phyloP scores from a whole-genome alignment of 805 yeast genomes.

The Sugiyamaella smithiae region DNA sequence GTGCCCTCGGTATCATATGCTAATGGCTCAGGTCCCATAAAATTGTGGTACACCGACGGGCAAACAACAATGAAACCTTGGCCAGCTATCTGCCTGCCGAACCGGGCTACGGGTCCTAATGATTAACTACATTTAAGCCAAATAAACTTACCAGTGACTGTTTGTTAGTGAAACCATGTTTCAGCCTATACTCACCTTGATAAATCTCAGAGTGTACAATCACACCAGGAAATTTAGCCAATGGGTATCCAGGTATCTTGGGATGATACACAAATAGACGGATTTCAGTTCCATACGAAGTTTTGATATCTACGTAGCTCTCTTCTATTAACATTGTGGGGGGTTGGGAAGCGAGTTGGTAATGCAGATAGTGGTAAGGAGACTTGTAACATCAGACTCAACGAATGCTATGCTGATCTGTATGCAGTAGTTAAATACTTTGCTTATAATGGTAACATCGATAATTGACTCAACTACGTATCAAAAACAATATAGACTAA shows the following conservation, averaged over 20 bases:
- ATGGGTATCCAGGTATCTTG: constrained; percentile 66
- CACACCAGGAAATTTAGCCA: constrained; percentile 78
- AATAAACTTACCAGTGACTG: constrained; percentile 6
- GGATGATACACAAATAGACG: constrained; percentile 68
- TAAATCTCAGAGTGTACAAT: constrained; percentile 76
- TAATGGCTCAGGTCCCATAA: constrained; percentile 58
- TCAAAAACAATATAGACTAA: too few species aligned
- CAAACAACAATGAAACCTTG: constrained; percentile 78
- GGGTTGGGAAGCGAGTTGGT: too few species aligned
- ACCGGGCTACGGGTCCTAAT: constrained; percentile 74
- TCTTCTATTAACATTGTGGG: constrained; percentile 65
- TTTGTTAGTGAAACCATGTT: not conserved
- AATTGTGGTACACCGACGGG: constrained; percentile 77
- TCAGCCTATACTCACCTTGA: constrained; percentile 43
- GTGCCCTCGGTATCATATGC: constrained; percentile 72
- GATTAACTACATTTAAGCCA: not conserved
- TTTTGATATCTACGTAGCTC: constrained; percentile 57
- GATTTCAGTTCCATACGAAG: constrained; percentile 65
- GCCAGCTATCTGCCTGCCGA: constrained; percentile 74
- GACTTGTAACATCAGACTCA: too few species aligned
- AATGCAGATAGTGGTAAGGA: too few species aligned
- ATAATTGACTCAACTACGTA: too few species aligned
- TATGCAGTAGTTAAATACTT: too few species aligned
- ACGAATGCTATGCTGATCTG: too few species aligned
- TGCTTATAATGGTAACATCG: too few species aligned